Base-by-base conservation (phyloP, 2,329 filamentous ascomycete species). In the Ophiostoma populinum region DNA sequence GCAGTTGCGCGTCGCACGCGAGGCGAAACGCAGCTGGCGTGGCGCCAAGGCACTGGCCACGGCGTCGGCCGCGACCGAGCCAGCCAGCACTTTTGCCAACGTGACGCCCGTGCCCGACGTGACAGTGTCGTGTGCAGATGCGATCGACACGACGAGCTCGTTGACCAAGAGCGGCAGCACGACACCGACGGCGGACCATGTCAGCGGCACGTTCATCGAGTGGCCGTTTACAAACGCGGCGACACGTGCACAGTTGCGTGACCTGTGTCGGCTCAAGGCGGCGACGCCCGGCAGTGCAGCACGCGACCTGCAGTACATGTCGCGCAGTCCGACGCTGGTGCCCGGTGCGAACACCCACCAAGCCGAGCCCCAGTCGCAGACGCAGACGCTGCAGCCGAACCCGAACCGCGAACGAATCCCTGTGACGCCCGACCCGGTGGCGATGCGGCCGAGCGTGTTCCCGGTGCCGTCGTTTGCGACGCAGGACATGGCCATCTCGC, bases 21-120 rank as follows among this genome's bases (percentile, higher is more conserved):
- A 75, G 46, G 66, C 73, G 15, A 75, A 67, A 53, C 60, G 68
- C 47, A 76, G 67, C 46, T 79, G 74, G 74, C 76, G 70, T 48
- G 72, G 71, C 1, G 62, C 67, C 3, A 71, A 63, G 41, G 46
- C 55, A 6, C 51, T 56, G 36, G 42, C 38, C 33, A 51, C 39
- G 39, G 42, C 42, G 26, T 13, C 31, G 9, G 16, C 19, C 5
- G 17, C 19, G 7, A 17, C 11, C 7, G 26, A 9, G 10, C 11
- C 12, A 13, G 15, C n/a, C 13, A 30, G 10, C 15, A 31, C n/a
- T 11, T n/a, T 34, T 13, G 31, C 10, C 6, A 19, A 20, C 8
- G 28, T n/a, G n/a, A n/a, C n/a, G n/a, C 33, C 8, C 11, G 27
- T 17, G 15, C 22, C 26, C 8, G 16, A 9, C 6, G 25, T 30